These are phyloP conservation scores for Oryza coarctata DNA, from an alignment of 176 grass and related monocot genomes.

Conservation along the genomic window DNA sequence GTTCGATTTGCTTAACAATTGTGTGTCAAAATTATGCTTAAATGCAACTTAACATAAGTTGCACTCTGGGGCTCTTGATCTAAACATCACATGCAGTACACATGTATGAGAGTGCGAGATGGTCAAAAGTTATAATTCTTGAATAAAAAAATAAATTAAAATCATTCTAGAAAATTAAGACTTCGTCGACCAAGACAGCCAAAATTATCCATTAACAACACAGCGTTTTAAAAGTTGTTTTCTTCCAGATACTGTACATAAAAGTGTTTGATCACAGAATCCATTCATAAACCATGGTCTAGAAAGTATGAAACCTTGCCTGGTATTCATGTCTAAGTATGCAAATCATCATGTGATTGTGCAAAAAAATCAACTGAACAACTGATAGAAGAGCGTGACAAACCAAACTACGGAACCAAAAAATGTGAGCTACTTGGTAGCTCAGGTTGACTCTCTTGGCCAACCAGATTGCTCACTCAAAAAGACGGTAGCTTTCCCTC, in stretches of 20 bases:
- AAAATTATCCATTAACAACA: neutral
- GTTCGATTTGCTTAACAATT: too few relatives aligned
- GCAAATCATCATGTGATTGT: neutral
- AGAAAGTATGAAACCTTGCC: neutral
- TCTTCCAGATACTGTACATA: neutral
- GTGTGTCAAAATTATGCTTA: too few relatives aligned
- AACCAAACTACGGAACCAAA: neutral
- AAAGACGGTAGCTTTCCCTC: neutral
- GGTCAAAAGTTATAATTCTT: neutral
- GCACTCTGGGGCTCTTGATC: too few relatives aligned
- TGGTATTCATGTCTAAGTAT: neutral
- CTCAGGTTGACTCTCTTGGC: neutral
- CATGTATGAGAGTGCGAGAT: neutral
- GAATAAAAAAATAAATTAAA: too few relatives aligned
- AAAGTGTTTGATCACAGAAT: neutral
- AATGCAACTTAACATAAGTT: neutral
- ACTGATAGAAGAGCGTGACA: conserved; percentile 3
- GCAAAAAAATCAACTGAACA: neutral
- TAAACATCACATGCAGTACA: neutral
- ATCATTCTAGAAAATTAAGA: too few relatives aligned
- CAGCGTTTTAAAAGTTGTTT: neutral
- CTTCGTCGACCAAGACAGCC: neutral
- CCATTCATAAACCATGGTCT: neutral
- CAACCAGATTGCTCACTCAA: neutral
- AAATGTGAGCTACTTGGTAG: neutral